phyloP scores from a whole-genome alignment of 768 basidiomycete species.

The Neoboletus subvelutipes region DNA sequence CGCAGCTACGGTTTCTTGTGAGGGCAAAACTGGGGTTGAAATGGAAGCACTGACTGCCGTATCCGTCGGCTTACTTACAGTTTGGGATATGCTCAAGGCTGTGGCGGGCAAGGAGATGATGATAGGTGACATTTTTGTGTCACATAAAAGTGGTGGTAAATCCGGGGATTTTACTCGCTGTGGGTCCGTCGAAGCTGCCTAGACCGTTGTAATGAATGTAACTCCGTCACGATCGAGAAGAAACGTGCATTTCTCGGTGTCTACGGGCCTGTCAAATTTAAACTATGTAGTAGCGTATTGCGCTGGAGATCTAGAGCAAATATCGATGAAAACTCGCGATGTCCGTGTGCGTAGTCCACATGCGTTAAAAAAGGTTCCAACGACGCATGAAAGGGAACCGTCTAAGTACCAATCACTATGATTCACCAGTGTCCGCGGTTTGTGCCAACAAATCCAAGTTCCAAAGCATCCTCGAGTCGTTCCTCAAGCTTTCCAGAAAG shows the following conservation, averaged over 20 bases:
- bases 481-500: constrained; percentile 36
- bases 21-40: constrained; percentile 85
- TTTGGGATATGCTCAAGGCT: constrained; percentile 94
- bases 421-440: constrained; percentile 54
- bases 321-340: neutral
- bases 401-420: neutral
- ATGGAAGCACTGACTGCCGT: constrained; percentile 94
- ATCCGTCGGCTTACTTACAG: constrained; percentile 70
- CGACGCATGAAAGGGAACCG: neutral
- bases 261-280: neutral
- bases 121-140: constrained; percentile 66
- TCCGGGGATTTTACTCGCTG: constrained; percentile 62
- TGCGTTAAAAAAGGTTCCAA: neutral
- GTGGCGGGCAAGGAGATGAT: constrained; percentile 87
- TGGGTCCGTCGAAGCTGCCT: neutral
- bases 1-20: constrained; percentile 66
- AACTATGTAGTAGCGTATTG: neutral
- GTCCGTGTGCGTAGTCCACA: neutral
- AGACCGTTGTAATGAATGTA: neutral
- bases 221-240: neutral
- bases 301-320: no score
- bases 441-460: constrained; percentile 51
- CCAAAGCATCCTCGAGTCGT: constrained; percentile 44
- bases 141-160: constrained; percentile 69
- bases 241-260: neutral